phyloP scores from a whole-genome alignment of 2,329 filamentous ascomycete species.

The Teratosphaeria destructans region DNA sequence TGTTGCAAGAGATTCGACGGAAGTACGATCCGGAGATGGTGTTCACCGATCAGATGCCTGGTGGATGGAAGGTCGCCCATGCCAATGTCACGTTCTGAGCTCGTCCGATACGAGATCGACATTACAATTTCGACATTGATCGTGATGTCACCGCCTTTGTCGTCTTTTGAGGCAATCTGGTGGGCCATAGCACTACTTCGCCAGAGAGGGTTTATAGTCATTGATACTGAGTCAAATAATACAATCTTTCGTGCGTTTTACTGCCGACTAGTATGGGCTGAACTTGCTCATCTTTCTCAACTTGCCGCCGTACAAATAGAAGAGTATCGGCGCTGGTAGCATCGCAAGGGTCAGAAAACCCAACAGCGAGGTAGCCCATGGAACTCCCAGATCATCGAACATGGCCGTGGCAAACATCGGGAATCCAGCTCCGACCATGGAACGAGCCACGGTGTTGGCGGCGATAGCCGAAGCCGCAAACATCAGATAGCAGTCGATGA shows the following conservation, averaged over 20 bases:
- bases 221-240: not conserved
- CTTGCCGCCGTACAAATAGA: constrained; percentile 20
- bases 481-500: constrained; percentile 36
- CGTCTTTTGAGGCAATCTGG: no score
- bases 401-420: constrained; percentile 26
- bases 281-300: constrained; percentile 11
- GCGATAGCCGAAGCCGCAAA: constrained; percentile 24
- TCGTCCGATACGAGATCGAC: no score
- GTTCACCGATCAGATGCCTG: no score
- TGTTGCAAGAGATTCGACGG: no score
- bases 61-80: no score
- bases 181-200: not conserved
- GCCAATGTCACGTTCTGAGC: no score
- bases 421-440: constrained; percentile 26
- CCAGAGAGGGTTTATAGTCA: not conserved
- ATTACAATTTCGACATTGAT: no score
- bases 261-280: not conserved
- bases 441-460: constrained; percentile 27
- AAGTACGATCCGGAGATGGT: no score
- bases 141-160: no score
- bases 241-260: not conserved
- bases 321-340: constrained; percentile 20
- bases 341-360: constrained; percentile 24
- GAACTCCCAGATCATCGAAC: constrained; percentile 25
- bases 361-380: constrained; percentile 25